Conservation (phyloP, 371 early-diverging fungal species). For the Syncephalastrum racemosum region DNA sequence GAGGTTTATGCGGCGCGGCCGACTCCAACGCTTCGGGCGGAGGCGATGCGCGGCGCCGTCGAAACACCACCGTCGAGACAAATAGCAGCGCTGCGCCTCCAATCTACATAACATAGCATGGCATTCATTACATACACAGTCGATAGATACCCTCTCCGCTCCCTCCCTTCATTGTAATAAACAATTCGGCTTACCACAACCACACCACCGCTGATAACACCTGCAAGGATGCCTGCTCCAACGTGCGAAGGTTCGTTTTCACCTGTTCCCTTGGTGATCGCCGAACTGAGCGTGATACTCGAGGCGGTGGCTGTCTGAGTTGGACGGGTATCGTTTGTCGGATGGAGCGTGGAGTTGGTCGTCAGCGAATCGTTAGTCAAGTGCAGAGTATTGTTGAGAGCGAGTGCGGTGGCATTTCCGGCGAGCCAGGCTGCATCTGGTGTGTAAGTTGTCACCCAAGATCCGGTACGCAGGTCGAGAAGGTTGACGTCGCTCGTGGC, state of each 20-base stretch:
- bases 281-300: background rate
- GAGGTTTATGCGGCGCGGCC: too few relatives aligned
- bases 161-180: too few relatives aligned
- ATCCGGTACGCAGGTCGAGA: constrained; percentile 21
- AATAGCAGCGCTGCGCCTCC: constrained; percentile 20
- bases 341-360: background rate
- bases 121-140: background rate
- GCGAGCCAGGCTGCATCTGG: constrained; percentile 16
- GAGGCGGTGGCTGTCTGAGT: too few relatives aligned
- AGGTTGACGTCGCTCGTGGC: constrained; percentile 14
- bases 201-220: constrained; percentile 36
- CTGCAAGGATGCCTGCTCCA: constrained; percentile 36
- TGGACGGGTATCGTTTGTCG: background rate
- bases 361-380: background rate
- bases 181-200: constrained; percentile 25
- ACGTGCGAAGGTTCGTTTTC: constrained; percentile 10
- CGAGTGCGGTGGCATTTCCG: constrained; percentile 2
- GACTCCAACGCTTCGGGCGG: too few relatives aligned
- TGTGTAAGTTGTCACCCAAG: constrained; percentile 29
- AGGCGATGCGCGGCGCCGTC: constrained; percentile 2
- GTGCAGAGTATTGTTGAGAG: constrained; percentile 10
- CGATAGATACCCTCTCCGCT: too few relatives aligned
- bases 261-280: background rate
- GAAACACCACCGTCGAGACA: constrained; percentile 3
- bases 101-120: constrained; percentile 16